Evolutionary conservation across 2,329 filamentous ascomycete genomes (phyloP), one percentile per base, ranked within the genome.

Genomic region (Fusarium hainanense): DNA sequence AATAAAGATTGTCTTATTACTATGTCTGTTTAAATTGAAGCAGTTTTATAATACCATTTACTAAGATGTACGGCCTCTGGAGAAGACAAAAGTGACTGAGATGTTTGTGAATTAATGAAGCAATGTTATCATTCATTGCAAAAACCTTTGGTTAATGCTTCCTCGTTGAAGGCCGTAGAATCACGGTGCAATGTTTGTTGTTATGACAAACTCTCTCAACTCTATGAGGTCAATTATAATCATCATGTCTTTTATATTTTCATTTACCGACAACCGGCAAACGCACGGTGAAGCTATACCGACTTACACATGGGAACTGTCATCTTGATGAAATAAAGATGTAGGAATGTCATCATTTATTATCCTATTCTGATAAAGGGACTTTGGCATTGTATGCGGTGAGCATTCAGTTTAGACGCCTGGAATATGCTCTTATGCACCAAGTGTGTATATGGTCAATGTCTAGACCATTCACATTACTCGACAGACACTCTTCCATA

Each of bases 101-200:
- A 28, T 13, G 27, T 37, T 34, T 37, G 34, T n/a, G 9, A 6
- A 6, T 37, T 2, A 6, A 3, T 18, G 16, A 1, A n/a, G 16
- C 3, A 37, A 18, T n/a, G 9, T n/a, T n/a, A 37, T n/a, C 32
- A 37, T 6, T 2, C 9, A n/a, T 37, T 10, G 18, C 34, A 12
- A 1, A 37, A 12, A n/a, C 10, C 4, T 7, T 4, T 37, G 10
- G 18, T 37, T 12, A 6, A n/a, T 37, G 18, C 18, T 37, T 37
- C 11, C 3, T 3, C 12, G 18, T 6, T 37, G 4, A 4, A n/a
- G 34, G 34, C 34, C 7, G 6, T 10, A n/a, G 1, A 4, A 11
- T 4, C 10, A 37, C 9, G 34, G 34, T n/a, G 9, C 18, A 37
- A 2, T 37, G 5, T 1, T 7, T 3, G 1, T n/a, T 6, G 3